phyloP scores from a whole-genome alignment of 2,329 filamentous ascomycete genomes.

The Coleophoma eucalyptorum region DNA sequence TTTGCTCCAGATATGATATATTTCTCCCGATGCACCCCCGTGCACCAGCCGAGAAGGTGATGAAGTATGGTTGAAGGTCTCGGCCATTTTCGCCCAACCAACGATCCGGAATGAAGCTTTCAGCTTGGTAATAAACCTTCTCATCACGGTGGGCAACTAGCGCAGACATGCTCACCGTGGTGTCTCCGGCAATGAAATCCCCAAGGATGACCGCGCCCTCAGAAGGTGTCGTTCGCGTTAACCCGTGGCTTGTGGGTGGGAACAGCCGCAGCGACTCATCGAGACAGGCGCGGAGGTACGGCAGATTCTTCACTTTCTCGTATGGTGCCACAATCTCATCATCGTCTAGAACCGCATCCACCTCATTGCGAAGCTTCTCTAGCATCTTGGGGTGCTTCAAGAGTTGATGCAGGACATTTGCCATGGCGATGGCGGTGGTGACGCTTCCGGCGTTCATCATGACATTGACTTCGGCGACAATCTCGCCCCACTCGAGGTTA shows the following conservation, averaged over 20 bases:
- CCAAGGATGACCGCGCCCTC: constrained; percentile 39
- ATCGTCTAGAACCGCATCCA: constrained; percentile 39
- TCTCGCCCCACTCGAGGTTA: constrained; percentile 52
- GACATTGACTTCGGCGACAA: constrained; percentile 49
- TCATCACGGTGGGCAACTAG: constrained; percentile 35
- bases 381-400: constrained; percentile 40
- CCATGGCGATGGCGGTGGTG: constrained; percentile 47
- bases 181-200: constrained; percentile 40
- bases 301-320: constrained; percentile 45
- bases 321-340: constrained; percentile 42
- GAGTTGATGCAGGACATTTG: constrained; percentile 48
- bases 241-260: constrained; percentile 37
- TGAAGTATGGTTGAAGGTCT: constrained; percentile 32
- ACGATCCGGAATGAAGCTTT: constrained; percentile 35
- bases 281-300: constrained; percentile 47
- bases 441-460: constrained; percentile 46
- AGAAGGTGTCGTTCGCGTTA: constrained; percentile 39
- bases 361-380: constrained; percentile 36
- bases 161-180: constrained; percentile 38
- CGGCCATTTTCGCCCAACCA: constrained; percentile 38
- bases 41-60: constrained; percentile 35
- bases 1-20: constrained; percentile 42
- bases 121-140: constrained; percentile 31
- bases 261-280: constrained; percentile 45
- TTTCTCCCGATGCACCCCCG: constrained; percentile 37